phyloP scores from a whole-genome alignment of 495 filamentous ascomycete species.

The Amphirosellinia nigrospora region DNA sequence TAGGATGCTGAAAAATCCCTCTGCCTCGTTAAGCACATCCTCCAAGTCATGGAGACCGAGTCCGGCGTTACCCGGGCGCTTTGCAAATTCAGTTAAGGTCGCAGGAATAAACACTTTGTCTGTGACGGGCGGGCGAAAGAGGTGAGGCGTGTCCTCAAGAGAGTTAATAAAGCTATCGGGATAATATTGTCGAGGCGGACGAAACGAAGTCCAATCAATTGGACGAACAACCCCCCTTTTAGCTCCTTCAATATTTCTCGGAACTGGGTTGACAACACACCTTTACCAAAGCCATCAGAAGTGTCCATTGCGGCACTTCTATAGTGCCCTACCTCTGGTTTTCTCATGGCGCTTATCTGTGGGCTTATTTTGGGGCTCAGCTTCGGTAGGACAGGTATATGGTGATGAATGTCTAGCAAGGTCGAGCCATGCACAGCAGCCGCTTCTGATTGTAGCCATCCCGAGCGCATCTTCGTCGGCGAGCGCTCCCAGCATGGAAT shows the following conservation, averaged over 20 bases:
- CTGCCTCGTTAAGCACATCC: background rate
- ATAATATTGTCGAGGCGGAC: constrained; percentile 21
- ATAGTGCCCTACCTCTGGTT: background rate
- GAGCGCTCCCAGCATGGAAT: constrained; percentile 29
- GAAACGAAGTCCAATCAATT: constrained; percentile 23
- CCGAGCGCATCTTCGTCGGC: constrained; percentile 21
- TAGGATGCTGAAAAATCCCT: background rate
- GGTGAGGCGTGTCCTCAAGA: constrained; percentile 22
- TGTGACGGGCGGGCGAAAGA: constrained; percentile 6
- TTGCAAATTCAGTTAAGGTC: background rate
- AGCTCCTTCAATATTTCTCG: constrained; percentile 4
- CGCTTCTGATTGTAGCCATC: constrained; percentile 26
- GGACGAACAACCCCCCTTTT: background rate
- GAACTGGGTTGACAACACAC: background rate
- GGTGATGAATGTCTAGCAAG: constrained; percentile 18
- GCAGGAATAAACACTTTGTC: constrained; percentile 4
- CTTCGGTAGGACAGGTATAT: background rate
- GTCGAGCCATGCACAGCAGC: constrained; percentile 27
- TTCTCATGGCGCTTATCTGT: background rate
- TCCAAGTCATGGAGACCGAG: background rate
- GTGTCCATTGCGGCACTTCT: background rate
- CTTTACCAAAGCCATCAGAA: background rate
- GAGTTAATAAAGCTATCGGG: constrained; percentile 25
- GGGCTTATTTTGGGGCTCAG: background rate
- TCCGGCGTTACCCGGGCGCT: background rate